Evolutionary conservation across 441 rosid genomes (phyloP), one percentile per base, ranked within the genome.

Genomic region (Lagerstroemia fauriei): DNA sequence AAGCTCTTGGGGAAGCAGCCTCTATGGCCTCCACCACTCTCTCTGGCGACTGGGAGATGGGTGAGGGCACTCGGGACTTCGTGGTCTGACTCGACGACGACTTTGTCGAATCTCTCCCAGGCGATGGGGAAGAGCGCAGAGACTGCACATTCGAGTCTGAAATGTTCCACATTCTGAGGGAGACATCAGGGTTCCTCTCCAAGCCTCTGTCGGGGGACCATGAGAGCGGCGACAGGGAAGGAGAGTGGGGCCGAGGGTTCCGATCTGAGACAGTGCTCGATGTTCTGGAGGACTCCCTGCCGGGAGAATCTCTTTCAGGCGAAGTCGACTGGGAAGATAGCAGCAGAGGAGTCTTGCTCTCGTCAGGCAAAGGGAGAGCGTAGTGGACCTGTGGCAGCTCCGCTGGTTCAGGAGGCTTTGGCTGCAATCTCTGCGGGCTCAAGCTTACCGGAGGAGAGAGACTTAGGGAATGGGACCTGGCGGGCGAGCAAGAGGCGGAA

Each of bases 391-490:
- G 78, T 29, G 73, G 83, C 38, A 65, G 73, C 1, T 68, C 25
- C 16, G 65, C 32, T 29, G 83, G 75, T 13, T 86, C 91, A 1
- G 93, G 87, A 18, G 89, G 87, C 69, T 92, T 94, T n/a, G 91
- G 86, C n/a, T 84, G 88, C 29, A 92, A 90, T 88, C 89, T 88
- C 76, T 84, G 81, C 47, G 95, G 92, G 47, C 89, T 91, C 80
- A 85, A 84, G 87, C 97, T 94, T 69, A 83, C 91, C 12, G 98
- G 94, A 25, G 98, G 95, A 66, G 98, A 97, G 66, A 91, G 92
- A 57, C 97, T 95, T 20, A 88, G 83, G 1, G 96, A 94, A 1
- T 90, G 91, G 22, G 98, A 95, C 78, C 97, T 88, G 50, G 89
- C 89, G 1, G 96, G 97, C 24, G 97, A 95, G 46, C 87, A 91